phyloP scores from a whole-genome alignment of 371 early-diverging fungal species.

The Mucor piriformis region DNA sequence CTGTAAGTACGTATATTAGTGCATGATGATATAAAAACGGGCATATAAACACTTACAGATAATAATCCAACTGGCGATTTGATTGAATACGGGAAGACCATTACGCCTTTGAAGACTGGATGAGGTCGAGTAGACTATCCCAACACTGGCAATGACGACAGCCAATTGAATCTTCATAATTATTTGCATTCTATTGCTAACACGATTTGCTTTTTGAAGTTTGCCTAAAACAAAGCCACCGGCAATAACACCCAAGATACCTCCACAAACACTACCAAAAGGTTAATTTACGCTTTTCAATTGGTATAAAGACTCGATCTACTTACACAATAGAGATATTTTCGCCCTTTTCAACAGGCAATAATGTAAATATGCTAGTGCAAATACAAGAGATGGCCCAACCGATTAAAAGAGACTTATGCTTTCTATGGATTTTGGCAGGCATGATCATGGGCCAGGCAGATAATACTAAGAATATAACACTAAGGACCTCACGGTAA shows the following conservation, averaged over 20 bases:
- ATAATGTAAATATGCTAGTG: conserved; percentile 81
- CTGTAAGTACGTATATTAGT: conserved; percentile 25
- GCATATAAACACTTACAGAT: conserved; percentile 49
- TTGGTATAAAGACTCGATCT: not conserved
- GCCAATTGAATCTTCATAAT: conserved; percentile 30
- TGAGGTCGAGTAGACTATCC: conserved; percentile 57
- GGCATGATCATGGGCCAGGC: conserved; percentile 71
- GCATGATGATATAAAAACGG: not conserved
- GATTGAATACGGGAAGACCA: conserved; percentile 75
- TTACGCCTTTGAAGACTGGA: conserved; percentile 55
- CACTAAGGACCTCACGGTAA: conserved; percentile 63
- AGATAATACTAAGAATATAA: conserved; percentile 51
- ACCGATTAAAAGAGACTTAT: conserved; percentile 33
- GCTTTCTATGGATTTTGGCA: conserved; percentile 42
- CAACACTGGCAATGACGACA: conserved; percentile 35
- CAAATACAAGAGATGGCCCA: conserved; percentile 74
- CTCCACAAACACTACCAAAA: conserved; percentile 19
- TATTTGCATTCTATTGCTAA: not conserved
- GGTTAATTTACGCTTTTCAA: not conserved
- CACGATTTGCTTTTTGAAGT: conserved; percentile 5
- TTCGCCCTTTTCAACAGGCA: conserved; percentile 87
- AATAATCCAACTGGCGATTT: conserved; percentile 69
- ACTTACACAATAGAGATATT: conserved; percentile 75
- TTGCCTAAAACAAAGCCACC: conserved; percentile 8
- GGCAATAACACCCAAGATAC: conserved; percentile 29